phyloP scores from a whole-genome alignment of 306 rosid species.

The Sechiopsis laciniata region DNA sequence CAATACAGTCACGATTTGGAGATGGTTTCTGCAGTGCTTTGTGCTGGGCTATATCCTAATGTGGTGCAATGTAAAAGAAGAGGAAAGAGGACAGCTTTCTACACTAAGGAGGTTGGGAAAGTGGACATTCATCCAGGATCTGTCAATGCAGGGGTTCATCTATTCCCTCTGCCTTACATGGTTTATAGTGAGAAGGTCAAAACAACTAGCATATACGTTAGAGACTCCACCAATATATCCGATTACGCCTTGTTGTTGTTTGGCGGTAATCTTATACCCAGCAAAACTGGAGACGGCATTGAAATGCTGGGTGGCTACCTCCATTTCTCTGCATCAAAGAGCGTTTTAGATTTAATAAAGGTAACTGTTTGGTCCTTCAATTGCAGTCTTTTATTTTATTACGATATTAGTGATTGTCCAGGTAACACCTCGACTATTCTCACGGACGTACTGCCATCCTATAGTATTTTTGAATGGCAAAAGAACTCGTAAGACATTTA shows the following conservation, averaged over 20 bases:
- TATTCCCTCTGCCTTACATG: slow-evolving; percentile 92
- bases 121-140: slow-evolving; percentile 95
- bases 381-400: no score
- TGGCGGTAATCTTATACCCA: slow-evolving; percentile 74
- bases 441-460: no score
- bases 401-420: no score
- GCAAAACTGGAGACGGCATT: slow-evolving; percentile 72
- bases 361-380: slow-evolving; percentile 32
- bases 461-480: no score
- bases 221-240: slow-evolving; percentile 89
- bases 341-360: slow-evolving; percentile 75
- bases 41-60: slow-evolving; percentile 93
- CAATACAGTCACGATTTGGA: slow-evolving; percentile 82
- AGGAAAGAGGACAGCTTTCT: slow-evolving; percentile 76
- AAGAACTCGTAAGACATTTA: no score
- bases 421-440: no score
- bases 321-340: slow-evolving; percentile 85
- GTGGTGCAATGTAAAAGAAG: slow-evolving; percentile 94
- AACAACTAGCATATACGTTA: slow-evolving; percentile 61
- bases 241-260: slow-evolving; percentile 83
- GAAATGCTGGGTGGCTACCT: slow-evolving; percentile 99
- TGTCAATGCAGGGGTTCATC: slow-evolving; percentile 85
- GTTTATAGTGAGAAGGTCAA: slow-evolving; percentile 94
- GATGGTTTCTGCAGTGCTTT: slow-evolving; percentile 90
- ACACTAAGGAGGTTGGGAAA: slow-evolving; percentile 90